Evolutionary conservation across 2,329 filamentous ascomycete species (phyloP).

Genomic region (Apiospora marii): DNA sequence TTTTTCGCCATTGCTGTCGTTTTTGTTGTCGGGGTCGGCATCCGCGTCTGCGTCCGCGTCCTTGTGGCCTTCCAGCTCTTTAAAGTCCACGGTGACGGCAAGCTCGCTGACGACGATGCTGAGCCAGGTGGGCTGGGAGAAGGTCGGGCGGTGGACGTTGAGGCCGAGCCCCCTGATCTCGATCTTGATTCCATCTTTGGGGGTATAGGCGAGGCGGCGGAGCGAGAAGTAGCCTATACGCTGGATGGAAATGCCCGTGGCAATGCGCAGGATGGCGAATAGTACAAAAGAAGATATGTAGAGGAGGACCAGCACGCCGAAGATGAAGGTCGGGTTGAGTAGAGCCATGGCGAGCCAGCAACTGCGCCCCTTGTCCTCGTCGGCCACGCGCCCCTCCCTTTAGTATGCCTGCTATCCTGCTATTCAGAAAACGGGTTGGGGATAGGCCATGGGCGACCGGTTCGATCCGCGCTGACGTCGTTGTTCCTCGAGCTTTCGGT

Average conservation of each 20-base stretch:
- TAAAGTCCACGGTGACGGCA: slow-evolving; percentile 81
- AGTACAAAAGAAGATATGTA: slow-evolving; percentile 93
- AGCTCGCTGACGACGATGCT: slow-evolving; percentile 89
- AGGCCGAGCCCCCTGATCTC: slow-evolving; percentile 90
- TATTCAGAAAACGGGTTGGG: slow-evolving; percentile 24
- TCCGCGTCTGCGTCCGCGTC: slow-evolving; percentile 35
- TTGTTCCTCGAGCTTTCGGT: slow-evolving; percentile 12
- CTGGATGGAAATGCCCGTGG: slow-evolving; percentile 95
- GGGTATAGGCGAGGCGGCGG: slow-evolving; percentile 88
- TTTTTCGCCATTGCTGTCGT: slow-evolving; percentile 40
- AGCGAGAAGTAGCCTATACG: slow-evolving; percentile 92
- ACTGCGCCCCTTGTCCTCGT: slow-evolving; percentile 35
- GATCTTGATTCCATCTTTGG: slow-evolving; percentile 86
- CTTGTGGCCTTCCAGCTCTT: slow-evolving; percentile 65
- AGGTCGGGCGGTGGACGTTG: slow-evolving; percentile 90
- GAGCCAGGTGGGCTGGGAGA: slow-evolving; percentile 96
- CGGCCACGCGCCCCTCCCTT: slow-evolving; percentile 38
- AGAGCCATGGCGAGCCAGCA: slow-evolving; percentile 63
- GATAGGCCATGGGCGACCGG: slow-evolving; percentile 5
- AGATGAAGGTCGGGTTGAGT: slow-evolving; percentile 80
- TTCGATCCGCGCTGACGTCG: slow-evolving; percentile 21
- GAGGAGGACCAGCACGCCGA: slow-evolving; percentile 83
- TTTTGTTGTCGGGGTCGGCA: slow-evolving; percentile 21
- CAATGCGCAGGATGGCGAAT: slow-evolving; percentile 90
- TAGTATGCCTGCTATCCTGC: slow-evolving; percentile 35